Evolutionary conservation across 495 filamentous ascomycete genomes (phyloP).

Genomic region (Parathielavia appendiculata): DNA sequence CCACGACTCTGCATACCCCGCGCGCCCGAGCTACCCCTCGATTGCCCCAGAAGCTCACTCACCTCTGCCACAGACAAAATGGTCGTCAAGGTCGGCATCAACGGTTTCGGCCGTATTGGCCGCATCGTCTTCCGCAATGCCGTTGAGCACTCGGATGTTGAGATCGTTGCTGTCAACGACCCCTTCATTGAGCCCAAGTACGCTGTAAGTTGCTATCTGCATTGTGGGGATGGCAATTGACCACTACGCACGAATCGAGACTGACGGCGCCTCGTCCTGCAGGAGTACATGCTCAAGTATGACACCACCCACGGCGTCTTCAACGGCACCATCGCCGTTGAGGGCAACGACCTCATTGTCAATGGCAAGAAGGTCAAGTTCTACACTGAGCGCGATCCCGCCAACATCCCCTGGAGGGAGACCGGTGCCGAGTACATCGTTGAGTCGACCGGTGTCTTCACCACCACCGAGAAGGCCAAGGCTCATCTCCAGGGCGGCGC

Average conservation of each 20-base stretch:
- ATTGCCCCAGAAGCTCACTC: conserved; percentile 8
- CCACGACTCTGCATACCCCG: conserved; percentile 6
- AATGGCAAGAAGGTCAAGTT: conserved; percentile 96
- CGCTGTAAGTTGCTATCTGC: conserved; percentile 64
- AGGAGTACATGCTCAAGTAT: conserved; percentile 99
- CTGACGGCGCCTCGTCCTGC: conserved; percentile 10
- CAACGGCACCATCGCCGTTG: conserved; percentile 79
- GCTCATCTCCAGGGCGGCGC: conserved; percentile 97
- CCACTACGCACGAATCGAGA: neutral
- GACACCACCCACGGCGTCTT: conserved; percentile 95
- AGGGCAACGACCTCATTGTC: conserved; percentile 71
- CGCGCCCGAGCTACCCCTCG: conserved; percentile 7
- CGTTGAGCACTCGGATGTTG: conserved; percentile 74
- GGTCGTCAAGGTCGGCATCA: conserved; percentile 80
- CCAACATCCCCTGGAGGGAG: conserved; percentile 84
- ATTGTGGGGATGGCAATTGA: neutral
- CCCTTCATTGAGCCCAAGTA: conserved; percentile 98
- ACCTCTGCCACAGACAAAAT: conserved; percentile 32
- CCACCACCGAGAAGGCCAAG: conserved; percentile 91
- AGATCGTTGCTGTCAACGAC: conserved; percentile 96
- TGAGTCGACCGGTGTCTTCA: conserved; percentile 99
- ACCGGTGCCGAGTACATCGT: conserved; percentile 93
- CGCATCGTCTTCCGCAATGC: conserved; percentile 80
- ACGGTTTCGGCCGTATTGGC: conserved; percentile 99
- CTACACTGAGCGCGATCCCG: conserved; percentile 89